phyloP scores from a whole-genome alignment of 2,329 filamentous ascomycete genomes.

The Xenoacremonium recifei region DNA sequence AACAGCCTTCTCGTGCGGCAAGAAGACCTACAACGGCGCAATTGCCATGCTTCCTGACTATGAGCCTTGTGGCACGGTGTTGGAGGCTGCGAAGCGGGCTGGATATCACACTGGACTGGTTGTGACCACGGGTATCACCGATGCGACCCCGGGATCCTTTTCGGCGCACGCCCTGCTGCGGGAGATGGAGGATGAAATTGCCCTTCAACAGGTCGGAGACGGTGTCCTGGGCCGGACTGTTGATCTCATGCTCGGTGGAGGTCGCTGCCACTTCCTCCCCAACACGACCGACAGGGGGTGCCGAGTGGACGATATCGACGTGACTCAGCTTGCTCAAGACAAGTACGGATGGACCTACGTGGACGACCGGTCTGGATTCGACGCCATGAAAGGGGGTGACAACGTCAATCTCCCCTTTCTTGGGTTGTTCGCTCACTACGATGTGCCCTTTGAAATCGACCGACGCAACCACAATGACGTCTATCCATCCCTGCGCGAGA shows the following conservation, averaged over 20 bases:
- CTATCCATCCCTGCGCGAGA: conserved; percentile 89
- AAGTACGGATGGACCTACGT: conserved; percentile 80
- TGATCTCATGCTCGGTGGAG: conserved; percentile 90
- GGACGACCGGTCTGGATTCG: conserved; percentile 70
- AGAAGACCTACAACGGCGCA: conserved; percentile 95
- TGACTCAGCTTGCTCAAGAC: conserved; percentile 69
- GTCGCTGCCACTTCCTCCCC: conserved; percentile 87
- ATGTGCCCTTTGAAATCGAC: conserved; percentile 94
- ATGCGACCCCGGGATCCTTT: conserved; percentile 95
- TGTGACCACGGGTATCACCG: conserved; percentile 91
- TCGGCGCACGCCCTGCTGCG: conserved; percentile 81
- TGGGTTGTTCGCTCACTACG: conserved; percentile 76
- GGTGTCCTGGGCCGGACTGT: conserved; percentile 84
- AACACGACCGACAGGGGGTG: conserved; percentile 82
- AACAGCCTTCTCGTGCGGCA: conserved; percentile 89
- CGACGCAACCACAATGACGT: conserved; percentile 72
- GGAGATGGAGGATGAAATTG: conserved; percentile 84
- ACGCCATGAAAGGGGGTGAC: conserved; percentile 66
- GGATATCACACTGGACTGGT: conserved; percentile 93
- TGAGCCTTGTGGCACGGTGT: conserved; percentile 82
- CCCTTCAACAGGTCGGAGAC: conserved; percentile 86
- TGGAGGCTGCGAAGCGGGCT: conserved; percentile 89
- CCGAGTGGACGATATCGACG: conserved; percentile 73
- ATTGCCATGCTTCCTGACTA: conserved; percentile 86
- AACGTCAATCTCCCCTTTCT: conserved; percentile 75